phyloP scores from a whole-genome alignment of 176 grass and related monocot genomes.

The Dactylis glomerata region DNA sequence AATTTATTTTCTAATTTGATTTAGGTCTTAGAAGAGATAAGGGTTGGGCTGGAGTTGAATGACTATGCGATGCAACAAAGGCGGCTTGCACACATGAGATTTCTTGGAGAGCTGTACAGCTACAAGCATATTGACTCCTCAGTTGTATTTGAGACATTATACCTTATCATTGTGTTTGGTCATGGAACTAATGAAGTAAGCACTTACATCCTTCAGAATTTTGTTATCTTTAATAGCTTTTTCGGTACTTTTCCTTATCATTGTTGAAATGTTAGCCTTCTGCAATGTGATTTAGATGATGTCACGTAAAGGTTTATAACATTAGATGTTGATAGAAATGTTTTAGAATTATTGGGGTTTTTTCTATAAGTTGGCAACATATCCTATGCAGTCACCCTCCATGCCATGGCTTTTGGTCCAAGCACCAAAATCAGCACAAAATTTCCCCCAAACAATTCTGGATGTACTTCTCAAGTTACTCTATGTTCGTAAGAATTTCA shows the following conservation, averaged over 20 bases:
- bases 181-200: constrained; percentile 94
- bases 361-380: background rate
- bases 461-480: background rate
- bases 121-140: constrained; percentile 89
- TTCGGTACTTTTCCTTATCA: too few relatives aligned
- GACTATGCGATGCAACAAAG: constrained; percentile 95
- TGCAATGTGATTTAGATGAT: background rate
- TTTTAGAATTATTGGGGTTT: constrained; percentile 8
- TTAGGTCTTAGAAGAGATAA: constrained; percentile 97
- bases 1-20: constrained; percentile 28
- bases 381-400: background rate
- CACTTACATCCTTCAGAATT: constrained; percentile 17
- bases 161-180: constrained; percentile 78
- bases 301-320: background rate
- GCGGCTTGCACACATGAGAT: constrained; percentile 83
- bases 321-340: constrained; percentile 4
- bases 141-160: constrained; percentile 91
- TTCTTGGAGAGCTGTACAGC: constrained; percentile 96
- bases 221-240: constrained; percentile 12
- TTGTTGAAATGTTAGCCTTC: too few relatives aligned
- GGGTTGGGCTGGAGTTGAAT: constrained; percentile 88
- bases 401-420: background rate
- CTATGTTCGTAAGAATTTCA: background rate
- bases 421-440: background rate
- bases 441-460: background rate